Percentiles rank a stretch among this genome's conserved stretches.
Conservation (phyloP, 352 stramenopile genomes). For the Halophytophthora polymorphica region DNA sequence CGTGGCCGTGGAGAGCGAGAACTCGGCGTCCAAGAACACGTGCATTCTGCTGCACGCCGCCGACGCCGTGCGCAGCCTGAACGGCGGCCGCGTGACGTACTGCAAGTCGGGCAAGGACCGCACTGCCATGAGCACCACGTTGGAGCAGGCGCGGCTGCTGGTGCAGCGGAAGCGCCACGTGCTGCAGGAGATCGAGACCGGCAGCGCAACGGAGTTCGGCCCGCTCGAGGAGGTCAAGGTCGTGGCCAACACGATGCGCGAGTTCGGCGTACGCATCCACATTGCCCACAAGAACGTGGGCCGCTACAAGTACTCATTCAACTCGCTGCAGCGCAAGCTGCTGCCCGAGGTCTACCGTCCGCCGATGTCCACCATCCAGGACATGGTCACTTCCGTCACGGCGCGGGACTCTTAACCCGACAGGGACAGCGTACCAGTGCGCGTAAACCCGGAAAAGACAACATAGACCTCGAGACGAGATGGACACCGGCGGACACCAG, state of each 20-base stretch:
- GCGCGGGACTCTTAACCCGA: conserved; percentile 83
- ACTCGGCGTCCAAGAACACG: conserved; percentile 83
- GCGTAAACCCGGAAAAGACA: neutral
- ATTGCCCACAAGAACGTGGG: conserved; percentile 97
- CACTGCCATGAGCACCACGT: conserved; percentile 96
- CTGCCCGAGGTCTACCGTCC: conserved; percentile 92
- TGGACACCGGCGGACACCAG: too few relatives aligned
- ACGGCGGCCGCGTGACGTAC: conserved; percentile 92
- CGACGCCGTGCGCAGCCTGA: conserved; percentile 87
- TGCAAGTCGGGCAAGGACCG: conserved; percentile 98
- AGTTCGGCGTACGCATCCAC: conserved; percentile 92
- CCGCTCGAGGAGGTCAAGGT: conserved; percentile 76
- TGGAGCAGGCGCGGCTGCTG: conserved; percentile 92
- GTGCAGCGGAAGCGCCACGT: conserved; percentile 74
- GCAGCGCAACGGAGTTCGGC: conserved; percentile 38
- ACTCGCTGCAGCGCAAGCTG: conserved; percentile 94
- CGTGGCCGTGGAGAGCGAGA: conserved; percentile 64
- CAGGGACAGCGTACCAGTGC: too few relatives aligned
- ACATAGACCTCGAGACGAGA: too few relatives aligned
- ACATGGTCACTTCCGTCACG: conserved; percentile 90
- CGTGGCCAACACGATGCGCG: conserved; percentile 85
- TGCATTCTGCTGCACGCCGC: conserved; percentile 80
- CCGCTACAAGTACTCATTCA: conserved; percentile 96
- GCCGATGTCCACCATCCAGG: conserved; percentile 87
- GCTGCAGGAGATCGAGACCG: conserved; percentile 64